These are phyloP conservation scores for Talaromyces borbonicus DNA, from an alignment of 495 filamentous ascomycete species.

Conservation along the genomic window DNA sequence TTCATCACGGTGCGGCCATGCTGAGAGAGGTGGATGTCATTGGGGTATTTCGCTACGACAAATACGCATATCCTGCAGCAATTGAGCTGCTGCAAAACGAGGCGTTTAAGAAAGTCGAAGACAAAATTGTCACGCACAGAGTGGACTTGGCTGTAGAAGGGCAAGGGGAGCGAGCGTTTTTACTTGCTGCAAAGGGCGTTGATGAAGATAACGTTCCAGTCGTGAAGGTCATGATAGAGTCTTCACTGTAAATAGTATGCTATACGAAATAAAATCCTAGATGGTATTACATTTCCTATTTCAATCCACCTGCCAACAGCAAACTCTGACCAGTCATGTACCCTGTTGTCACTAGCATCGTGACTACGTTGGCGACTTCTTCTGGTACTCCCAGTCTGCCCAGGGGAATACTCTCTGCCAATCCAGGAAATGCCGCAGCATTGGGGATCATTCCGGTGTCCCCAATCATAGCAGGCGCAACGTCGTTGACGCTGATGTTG, in stretches of 20 bases:
- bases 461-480: constrained; percentile 67
- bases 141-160: constrained; percentile 55
- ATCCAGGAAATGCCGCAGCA: constrained; percentile 34
- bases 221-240: constrained; percentile 74
- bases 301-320: constrained; percentile 47
- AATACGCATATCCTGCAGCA: constrained; percentile 68
- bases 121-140: constrained; percentile 66
- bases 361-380: constrained; percentile 59
- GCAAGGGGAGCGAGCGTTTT: constrained; percentile 55
- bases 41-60: constrained; percentile 86
- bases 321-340: constrained; percentile 60
- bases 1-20: constrained; percentile 77
- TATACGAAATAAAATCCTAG: neutral
- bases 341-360: constrained; percentile 56
- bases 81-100: constrained; percentile 60
- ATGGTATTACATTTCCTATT: constrained; percentile 16
- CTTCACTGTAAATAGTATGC: constrained; percentile 8
- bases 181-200: constrained; percentile 68
- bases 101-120: constrained; percentile 41
- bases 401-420: constrained; percentile 49
- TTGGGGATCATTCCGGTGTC: constrained; percentile 58
- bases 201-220: constrained; percentile 71
- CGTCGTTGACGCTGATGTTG: constrained; percentile 66
- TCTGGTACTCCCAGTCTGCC: constrained; percentile 53
- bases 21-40: constrained; percentile 83